Evolutionary conservation across 2,329 filamentous ascomycete species (phyloP), one percentile per base, ranked within the genome.

Genomic region (Parascedosporium putredinis): DNA sequence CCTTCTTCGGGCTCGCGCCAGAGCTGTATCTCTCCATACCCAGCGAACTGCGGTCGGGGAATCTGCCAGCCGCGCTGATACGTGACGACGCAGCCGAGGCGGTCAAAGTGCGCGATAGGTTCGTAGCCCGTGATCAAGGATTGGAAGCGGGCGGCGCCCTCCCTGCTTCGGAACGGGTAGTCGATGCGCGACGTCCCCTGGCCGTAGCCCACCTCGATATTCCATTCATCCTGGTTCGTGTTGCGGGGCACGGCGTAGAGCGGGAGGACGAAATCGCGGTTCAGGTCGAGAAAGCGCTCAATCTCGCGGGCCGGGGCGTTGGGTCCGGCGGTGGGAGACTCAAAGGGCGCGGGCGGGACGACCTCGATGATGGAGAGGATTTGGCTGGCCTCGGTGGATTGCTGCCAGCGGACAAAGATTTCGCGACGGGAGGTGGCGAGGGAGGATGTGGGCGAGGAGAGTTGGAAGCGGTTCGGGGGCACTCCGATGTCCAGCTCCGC

Each of bases 231-330:
- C 14, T 12, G 9, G n/a, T 12, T 23, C 22, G 22, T 48, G 16
- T n/a, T 23, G 29, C n/a, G 46, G n/a, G 4, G n/a, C n/a, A 48
- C 22, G 4, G 46, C 46, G 22, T 48, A 48, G 9, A 48, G 25
- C 1, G 46, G 46, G 18, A 48, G n/a, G 8, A 48, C 46, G 27
- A 38, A 22, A 25, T 48, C 46, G 18, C 22, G 10, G 46, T 12
- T 38, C 22, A 48, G 25, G 20, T 33, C 18, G 18, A 31, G 27
- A 12, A 31, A 31, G 6, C 27, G 27, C 27, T 31, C 27, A 31
- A 31, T 31, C 27, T 31, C 27, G 27, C 27, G 27, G 27, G 7
- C 12, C 7, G 27, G 6, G 7, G 7, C 27, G 7, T 31, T 12
- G n/a, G n/a, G n/a, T 31, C 27, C 27, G 27, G 27, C 6, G 27